These are phyloP conservation scores for Gonium pectorale DNA, from an alignment of 139 green algal species.

Conservation along the genomic window DNA sequence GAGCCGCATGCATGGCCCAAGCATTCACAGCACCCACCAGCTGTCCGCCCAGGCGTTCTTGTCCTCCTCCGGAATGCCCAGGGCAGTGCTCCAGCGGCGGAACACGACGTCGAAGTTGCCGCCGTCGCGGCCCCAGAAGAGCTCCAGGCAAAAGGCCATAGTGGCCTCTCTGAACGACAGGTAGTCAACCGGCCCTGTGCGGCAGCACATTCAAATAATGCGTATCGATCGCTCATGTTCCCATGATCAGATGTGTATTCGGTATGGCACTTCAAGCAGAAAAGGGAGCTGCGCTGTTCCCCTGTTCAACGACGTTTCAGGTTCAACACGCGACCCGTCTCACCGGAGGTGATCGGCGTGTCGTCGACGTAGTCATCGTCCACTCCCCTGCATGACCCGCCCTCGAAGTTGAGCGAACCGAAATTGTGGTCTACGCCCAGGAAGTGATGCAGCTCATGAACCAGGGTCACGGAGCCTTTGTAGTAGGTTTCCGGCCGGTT, in stretches of 20 bases:
- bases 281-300: too few relatives aligned
- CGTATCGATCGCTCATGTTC: too few relatives aligned
- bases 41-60: slow-evolving; percentile 13
- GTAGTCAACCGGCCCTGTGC: too few relatives aligned
- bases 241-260: too few relatives aligned
- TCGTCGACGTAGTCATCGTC: slow-evolving; percentile 22
- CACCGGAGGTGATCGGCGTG: background rate
- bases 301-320: too few relatives aligned
- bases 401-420: background rate
- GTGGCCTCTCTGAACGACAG: background rate
- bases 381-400: background rate
- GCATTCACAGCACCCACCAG: too few relatives aligned
- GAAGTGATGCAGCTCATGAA: slow-evolving; percentile 18
- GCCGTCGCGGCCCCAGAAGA: slow-evolving; percentile 2
- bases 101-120: slow-evolving; percentile 3
- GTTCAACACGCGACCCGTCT: background rate
- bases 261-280: too few relatives aligned
- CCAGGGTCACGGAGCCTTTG: background rate
- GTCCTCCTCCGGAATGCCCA: background rate
- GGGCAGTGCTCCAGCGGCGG: background rate
- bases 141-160: slow-evolving; percentile 1
- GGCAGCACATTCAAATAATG: background rate
- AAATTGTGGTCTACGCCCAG: slow-evolving; percentile 31
- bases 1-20: too few relatives aligned
- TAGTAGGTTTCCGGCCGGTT: background rate